phyloP scores from a whole-genome alignment of 257 asterid species.

The Phtheirospermum japonicum region DNA sequence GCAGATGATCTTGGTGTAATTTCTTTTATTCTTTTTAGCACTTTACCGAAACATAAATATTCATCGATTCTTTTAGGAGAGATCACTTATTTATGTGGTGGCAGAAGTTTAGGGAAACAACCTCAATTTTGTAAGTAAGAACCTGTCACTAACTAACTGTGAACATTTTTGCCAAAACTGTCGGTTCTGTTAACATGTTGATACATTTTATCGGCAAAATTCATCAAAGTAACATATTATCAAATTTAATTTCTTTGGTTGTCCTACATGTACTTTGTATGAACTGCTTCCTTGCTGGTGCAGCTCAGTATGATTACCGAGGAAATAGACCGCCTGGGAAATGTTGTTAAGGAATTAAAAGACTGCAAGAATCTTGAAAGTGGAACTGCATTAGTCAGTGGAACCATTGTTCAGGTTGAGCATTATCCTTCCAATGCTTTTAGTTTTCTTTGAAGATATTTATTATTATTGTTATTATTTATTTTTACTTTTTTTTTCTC shows the following conservation, averaged over 20 bases:
- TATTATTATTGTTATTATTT: constrained; percentile 10
- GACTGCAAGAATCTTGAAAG: constrained; percentile 48
- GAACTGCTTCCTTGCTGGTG: constrained; percentile 32
- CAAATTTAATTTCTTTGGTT: constrained; percentile 16
- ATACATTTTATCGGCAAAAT: not conserved
- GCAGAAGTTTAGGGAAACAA: constrained; percentile 4
- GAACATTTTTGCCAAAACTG: not conserved
- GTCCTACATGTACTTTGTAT: constrained; percentile 27
- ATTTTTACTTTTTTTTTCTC: constrained; percentile 20
- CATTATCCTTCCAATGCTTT: too few relatives aligned
- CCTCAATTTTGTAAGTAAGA: not conserved
- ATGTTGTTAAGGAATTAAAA: constrained; percentile 48
- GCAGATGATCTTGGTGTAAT: constrained; percentile 15
- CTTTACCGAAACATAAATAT: constrained; percentile 9
- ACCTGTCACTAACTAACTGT: constrained; percentile 7
- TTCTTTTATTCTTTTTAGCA: not conserved
- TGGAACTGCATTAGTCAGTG: constrained; percentile 50
- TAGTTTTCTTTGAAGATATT: too few relatives aligned
- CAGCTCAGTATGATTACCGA: constrained; percentile 67
- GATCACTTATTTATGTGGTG: not conserved
- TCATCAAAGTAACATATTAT: constrained; percentile 17
- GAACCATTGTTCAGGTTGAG: constrained; percentile 53
- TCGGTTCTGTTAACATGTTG: constrained; percentile 12
- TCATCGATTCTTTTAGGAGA: constrained; percentile 13
- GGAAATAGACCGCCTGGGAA: constrained; percentile 64